A percentile compares a stretch with the other conserved stretches of the same genome.
Conservation (phyloP, 495 filamentous ascomycete genomes). For the Penicillium egyptiacum region DNA sequence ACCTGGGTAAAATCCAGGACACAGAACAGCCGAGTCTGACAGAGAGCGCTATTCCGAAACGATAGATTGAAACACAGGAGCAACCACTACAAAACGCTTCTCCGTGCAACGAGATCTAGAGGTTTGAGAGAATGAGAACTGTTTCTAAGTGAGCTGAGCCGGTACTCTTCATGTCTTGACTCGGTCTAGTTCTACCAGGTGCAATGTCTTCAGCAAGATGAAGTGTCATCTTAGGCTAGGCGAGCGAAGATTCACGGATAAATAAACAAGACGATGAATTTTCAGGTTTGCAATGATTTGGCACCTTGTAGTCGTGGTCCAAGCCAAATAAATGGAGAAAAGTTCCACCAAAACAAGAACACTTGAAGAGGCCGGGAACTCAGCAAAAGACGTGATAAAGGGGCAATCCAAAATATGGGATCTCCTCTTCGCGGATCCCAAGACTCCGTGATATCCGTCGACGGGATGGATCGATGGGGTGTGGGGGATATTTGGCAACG, state of each 20-base stretch:
- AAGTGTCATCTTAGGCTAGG: neutral
- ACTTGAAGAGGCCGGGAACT: too few relatives aligned
- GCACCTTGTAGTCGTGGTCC: too few relatives aligned
- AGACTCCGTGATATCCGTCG: conserved; percentile 12
- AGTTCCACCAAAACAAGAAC: too few relatives aligned
- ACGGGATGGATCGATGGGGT: neutral
- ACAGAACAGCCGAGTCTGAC: too few relatives aligned
- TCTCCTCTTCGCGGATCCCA: neutral
- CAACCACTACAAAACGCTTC: neutral
- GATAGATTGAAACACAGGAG: neutral
- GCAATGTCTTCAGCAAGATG: neutral
- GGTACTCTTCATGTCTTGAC: conserved; percentile 11
- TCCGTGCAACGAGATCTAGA: conserved; percentile 24
- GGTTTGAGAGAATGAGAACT: conserved; percentile 14
- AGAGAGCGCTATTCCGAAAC: neutral
- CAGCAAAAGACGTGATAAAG: neutral
- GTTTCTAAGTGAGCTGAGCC: conserved; percentile 23
- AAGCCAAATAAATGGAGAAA: too few relatives aligned
- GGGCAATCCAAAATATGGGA: neutral
- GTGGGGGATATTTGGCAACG: too few relatives aligned
- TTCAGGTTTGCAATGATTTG: too few relatives aligned
- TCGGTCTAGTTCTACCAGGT: neutral
- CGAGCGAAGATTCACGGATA: neutral
- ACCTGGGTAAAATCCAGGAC: too few relatives aligned
- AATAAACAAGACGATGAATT: too few relatives aligned